A percentile compares a stretch with the other conserved stretches of the same genome.
phyloP scores from a whole-genome alignment of 2,329 filamentous ascomycete species.

The Phialophora chinensis region DNA sequence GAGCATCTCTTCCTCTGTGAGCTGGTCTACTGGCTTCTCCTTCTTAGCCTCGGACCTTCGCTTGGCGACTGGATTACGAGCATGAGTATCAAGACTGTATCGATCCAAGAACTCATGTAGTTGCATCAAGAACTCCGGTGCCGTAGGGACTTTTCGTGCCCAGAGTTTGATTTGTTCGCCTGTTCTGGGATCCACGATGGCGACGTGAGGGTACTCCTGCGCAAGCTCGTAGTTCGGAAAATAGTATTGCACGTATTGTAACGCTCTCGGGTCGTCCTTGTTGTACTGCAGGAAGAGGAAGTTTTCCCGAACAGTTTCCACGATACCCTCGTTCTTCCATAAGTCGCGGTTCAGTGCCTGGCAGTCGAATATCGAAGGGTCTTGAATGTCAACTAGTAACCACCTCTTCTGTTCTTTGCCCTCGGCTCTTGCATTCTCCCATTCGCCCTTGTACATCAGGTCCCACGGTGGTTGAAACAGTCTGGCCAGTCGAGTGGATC shows the following conservation, averaged over 20 bases:
- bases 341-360: conserved; percentile 92
- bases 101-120: conserved; percentile 96
- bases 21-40: conserved; percentile 76
- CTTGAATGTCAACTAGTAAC: conserved; percentile 94
- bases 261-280: conserved; percentile 78
- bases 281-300: conserved; percentile 96
- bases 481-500: conserved; percentile 81
- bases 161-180: conserved; percentile 97
- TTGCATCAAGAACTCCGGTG: conserved; percentile 85
- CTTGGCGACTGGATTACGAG: conserved; percentile 89
- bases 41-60: conserved; percentile 73
- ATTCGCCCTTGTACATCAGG: conserved; percentile 78
- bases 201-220: conserved; percentile 94
- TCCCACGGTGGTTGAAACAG: conserved; percentile 93
- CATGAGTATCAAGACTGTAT: conserved; percentile 85
- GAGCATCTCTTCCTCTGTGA: conserved; percentile 98
- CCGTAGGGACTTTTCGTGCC: conserved; percentile 78
- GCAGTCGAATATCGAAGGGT: conserved; percentile 91
- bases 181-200: conserved; percentile 92
- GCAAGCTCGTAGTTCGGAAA: conserved; percentile 77
- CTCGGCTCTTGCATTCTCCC: conserved; percentile 81
- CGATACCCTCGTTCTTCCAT: conserved; percentile 85
- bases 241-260: conserved; percentile 89
- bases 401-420: conserved; percentile 91
- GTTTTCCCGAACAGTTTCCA: conserved; percentile 82